Evolutionary conservation across 352 stramenopile species (phyloP).

Genomic region (Thalassiosira livingstoniorum): DNA sequence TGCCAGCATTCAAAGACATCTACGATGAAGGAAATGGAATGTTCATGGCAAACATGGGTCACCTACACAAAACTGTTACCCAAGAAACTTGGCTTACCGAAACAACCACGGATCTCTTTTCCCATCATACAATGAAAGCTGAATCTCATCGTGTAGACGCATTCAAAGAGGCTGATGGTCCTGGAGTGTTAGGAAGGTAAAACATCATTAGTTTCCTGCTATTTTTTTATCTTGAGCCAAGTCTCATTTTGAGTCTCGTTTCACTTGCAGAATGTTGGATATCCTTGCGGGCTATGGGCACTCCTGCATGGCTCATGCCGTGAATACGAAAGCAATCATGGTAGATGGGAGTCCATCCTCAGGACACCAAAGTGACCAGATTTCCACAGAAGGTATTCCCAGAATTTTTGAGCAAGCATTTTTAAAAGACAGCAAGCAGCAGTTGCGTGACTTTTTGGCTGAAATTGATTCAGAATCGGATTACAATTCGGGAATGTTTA

Average conservation of each 20-base stretch:
- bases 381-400: conserved; percentile 50
- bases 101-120: conserved; percentile 70
- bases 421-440: conserved; percentile 46
- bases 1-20: conserved; percentile 41
- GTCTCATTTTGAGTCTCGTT: too few relatives aligned
- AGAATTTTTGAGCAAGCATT: conserved; percentile 61
- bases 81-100: conserved; percentile 66
- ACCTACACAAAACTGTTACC: conserved; percentile 74
- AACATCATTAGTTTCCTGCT: neutral
- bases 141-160: conserved; percentile 68
- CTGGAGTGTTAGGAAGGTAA: conserved; percentile 54
- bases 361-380: conserved; percentile 54
- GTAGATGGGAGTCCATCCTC: conserved; percentile 55
- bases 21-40: conserved; percentile 52
- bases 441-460: conserved; percentile 57
- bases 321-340: conserved; percentile 56
- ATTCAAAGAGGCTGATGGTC: conserved; percentile 61
- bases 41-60: conserved; percentile 49
- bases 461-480: conserved; percentile 42
- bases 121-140: conserved; percentile 70
- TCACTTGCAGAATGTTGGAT: conserved; percentile 69
- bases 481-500: conserved; percentile 60
- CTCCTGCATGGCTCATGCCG: conserved; percentile 46
- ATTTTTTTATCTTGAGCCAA: too few relatives aligned
- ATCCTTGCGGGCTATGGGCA: conserved; percentile 61